A percentile compares a stretch with the other conserved stretches of the same genome.
Conservation (phyloP, 306 rosid genomes). For the Canavalia gladiata region DNA sequence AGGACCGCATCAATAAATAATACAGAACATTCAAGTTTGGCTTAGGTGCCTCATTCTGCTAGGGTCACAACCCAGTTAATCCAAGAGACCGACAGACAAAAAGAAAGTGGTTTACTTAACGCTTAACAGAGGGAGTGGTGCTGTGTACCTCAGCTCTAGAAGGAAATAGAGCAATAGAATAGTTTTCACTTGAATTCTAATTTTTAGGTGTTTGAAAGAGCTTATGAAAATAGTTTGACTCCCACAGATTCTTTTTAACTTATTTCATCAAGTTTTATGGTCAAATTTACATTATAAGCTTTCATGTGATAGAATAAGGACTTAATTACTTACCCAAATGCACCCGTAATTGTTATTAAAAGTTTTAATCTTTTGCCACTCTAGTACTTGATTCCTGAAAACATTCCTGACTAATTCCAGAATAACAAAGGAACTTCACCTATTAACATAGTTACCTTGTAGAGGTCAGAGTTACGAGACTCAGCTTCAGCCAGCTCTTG, state of each 20-base stretch:
- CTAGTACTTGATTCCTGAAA: conserved; percentile 25
- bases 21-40: background rate
- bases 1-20: background rate
- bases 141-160: conserved; percentile 14
- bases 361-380: background rate
- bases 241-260: no score
- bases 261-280: no score
- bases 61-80: conserved; percentile 9
- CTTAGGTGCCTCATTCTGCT: background rate
- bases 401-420: conserved; percentile 34
- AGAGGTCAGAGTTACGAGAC: conserved; percentile 79
- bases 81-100: conserved; percentile 6
- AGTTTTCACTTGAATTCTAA: conserved; percentile 20
- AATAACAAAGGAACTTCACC: conserved; percentile 19
- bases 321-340: no score
- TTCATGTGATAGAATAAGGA: no score
- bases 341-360: background rate
- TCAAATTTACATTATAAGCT: no score
- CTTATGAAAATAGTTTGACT: no score
- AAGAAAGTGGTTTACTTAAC: background rate
- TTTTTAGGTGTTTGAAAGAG: background rate
- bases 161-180: conserved; percentile 11
- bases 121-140: background rate
- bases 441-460: conserved; percentile 67
- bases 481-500: conserved; percentile 84